phyloP scores from a whole-genome alignment of 108 stramenopile genomes.

The Asterionellopsis glacialis region DNA sequence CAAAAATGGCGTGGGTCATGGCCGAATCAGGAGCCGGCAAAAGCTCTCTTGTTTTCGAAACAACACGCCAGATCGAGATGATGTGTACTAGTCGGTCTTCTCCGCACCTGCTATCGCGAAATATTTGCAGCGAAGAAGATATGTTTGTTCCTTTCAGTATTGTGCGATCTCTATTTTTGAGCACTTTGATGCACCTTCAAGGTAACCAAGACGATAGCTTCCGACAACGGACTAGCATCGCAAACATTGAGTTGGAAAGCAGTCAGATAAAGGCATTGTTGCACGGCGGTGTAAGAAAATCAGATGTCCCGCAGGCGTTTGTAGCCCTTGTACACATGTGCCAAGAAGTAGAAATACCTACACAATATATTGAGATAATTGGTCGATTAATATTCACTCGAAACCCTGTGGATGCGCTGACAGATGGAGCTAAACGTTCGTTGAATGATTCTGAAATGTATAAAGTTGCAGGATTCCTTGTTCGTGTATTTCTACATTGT shows the following conservation, averaged over 20 bases:
- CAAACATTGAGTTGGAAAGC: background rate
- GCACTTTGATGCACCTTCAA: background rate
- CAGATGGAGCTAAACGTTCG: background rate
- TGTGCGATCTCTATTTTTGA: slow-evolving; percentile 5
- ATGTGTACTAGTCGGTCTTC: slow-evolving; percentile 4
- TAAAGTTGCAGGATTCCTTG: slow-evolving; percentile 51
- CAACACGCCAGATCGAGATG: slow-evolving; percentile 27
- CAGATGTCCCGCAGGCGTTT: background rate
- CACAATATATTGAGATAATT: slow-evolving; percentile 2
- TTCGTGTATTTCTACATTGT: slow-evolving; percentile 48
- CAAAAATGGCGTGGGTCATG: slow-evolving; percentile 1
- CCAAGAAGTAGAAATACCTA: slow-evolving; percentile 1
- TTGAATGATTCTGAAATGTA: slow-evolving; percentile 15
- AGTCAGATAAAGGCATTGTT: background rate
- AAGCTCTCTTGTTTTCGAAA: slow-evolving; percentile 14
- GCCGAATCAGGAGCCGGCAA: slow-evolving; percentile 15
- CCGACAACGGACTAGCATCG: no score
- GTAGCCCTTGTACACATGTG: slow-evolving; percentile 1
- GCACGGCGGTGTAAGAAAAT: background rate
- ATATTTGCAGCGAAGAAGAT: slow-evolving; percentile 8
- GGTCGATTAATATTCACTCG: slow-evolving; percentile 9
- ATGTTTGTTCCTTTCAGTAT: slow-evolving; percentile 19
- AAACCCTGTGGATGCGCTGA: slow-evolving; percentile 2
- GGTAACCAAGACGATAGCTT: background rate
- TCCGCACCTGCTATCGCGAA: background rate